Evolutionary conservation across 371 early-diverging fungal species (phyloP), one percentile per base, ranked within the genome.

Genomic region (Conidiobolus incongruus): DNA sequence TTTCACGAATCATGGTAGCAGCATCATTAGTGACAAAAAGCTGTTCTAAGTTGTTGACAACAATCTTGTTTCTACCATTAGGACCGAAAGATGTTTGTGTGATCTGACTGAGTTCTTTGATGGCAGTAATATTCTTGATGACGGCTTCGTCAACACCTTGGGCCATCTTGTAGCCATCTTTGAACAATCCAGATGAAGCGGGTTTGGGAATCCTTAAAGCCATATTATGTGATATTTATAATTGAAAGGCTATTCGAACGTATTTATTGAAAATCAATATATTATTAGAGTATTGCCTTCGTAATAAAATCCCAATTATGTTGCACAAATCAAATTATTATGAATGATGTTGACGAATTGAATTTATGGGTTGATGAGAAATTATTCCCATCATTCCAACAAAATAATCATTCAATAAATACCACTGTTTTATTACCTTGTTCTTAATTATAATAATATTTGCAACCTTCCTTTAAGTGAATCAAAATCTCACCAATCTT

Each of bases 1-100:
- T 69, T 52, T 93, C 94, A 51, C 84, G 81, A 55, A 98, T 82
- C 54, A 99, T 99, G 41, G 98, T 98, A 17, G 98, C 98, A 35
- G 98, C 98, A 66, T 99, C 99, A 63, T 82, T 93, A 15, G 99
- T 98, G 38, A 99, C 94, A 57, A 98, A 85, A 40, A 97, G 71
- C 62, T 92, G 91, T 51, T 91, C 93, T 52, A 93, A 65, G 60
- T 91, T 90, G 56, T 94, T 95, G 59, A 97, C 82, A 52, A 99
- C 90, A 80, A 98, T 91, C 66, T 99, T 99, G 70, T 99, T 98
- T 52, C 93, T 81, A 86, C 92, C 96, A 49, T 95, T 89, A 40
- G 96, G 96, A 4, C 96, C 96, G 49, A 88, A 74, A 26, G 94
- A 93, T 8, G 94, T 92, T 49, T 88, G 75, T 23, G 83, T 81